Conservation (phyloP, 805 yeast genomes). For the Lipomyces mesembrius region DNA sequence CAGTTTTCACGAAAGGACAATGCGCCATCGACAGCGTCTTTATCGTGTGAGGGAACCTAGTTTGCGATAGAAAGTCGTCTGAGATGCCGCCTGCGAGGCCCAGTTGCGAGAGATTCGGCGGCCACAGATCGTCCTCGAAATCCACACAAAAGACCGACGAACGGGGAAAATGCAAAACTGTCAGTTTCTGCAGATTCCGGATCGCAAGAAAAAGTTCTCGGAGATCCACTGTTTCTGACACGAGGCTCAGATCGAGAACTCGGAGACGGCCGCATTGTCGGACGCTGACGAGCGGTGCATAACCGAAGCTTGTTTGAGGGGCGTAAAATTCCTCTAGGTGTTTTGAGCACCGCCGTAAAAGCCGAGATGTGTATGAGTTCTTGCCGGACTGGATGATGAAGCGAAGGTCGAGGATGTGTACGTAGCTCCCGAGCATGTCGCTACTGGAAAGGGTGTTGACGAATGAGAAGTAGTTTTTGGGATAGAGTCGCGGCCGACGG, state of each 20-base stretch:
- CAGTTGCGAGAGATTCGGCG: constrained; percentile 69
- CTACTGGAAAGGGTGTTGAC: constrained; percentile 59
- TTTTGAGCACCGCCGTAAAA: constrained; percentile 75
- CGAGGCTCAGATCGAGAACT: constrained; percentile 77
- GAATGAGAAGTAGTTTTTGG: constrained; percentile 71
- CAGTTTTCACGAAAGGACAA: constrained; percentile 77
- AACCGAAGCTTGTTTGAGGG: constrained; percentile 94
- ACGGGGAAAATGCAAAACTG: constrained; percentile 84
- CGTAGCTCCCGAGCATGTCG: constrained; percentile 58
- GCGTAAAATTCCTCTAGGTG: constrained; percentile 75
- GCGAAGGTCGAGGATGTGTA: constrained; percentile 71
- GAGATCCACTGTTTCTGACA: constrained; percentile 86
- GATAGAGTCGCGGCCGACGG: constrained; percentile 61
- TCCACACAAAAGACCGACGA: constrained; percentile 71
- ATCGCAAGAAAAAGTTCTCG: constrained; percentile 80
- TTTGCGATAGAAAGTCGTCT: constrained; percentile 70
- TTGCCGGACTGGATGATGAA: constrained; percentile 87
- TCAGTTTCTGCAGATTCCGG: constrained; percentile 61
- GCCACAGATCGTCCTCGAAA: constrained; percentile 67
- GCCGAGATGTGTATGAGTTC: constrained; percentile 83
- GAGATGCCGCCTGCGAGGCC: constrained; percentile 89
- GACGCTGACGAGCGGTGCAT: constrained; percentile 82
- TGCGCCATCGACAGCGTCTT: constrained; percentile 78
- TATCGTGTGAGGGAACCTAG: constrained; percentile 75
- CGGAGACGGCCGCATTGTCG: constrained; percentile 67